Conservation (phyloP, 352 stramenopile genomes). For the Thraustotheca clavata region DNA sequence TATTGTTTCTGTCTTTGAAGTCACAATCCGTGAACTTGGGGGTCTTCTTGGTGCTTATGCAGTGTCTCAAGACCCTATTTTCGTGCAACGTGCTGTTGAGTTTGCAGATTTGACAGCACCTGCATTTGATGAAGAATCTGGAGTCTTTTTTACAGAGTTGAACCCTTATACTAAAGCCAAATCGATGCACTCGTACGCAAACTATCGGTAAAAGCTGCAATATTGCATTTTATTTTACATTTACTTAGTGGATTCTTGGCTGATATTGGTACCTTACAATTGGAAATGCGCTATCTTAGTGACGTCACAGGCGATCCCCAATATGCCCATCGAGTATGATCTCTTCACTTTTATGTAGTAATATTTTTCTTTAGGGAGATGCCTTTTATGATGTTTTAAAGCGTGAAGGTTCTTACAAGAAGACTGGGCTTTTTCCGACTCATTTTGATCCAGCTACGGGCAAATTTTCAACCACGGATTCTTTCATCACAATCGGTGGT, state of each 20-base stretch:
- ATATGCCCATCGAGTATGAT: slow-evolving; percentile 50
- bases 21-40: slow-evolving; percentile 96
- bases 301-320: slow-evolving; percentile 66
- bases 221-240: background rate
- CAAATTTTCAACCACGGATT: slow-evolving; percentile 28
- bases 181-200: slow-evolving; percentile 32
- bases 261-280: slow-evolving; percentile 75
- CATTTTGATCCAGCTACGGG: slow-evolving; percentile 44
- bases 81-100: slow-evolving; percentile 90
- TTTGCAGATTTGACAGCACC: slow-evolving; percentile 85
- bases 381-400: slow-evolving; percentile 67
- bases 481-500: slow-evolving; percentile 88
- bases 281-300: slow-evolving; percentile 75
- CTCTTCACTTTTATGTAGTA: slow-evolving; percentile 18
- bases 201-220: slow-evolving; percentile 27
- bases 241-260: slow-evolving; percentile 53
- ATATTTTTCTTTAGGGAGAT: slow-evolving; percentile 43
- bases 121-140: slow-evolving; percentile 83
- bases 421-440: slow-evolving; percentile 85
- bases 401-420: slow-evolving; percentile 57
- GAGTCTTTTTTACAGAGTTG: slow-evolving; percentile 86
- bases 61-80: slow-evolving; percentile 74
- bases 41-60: slow-evolving; percentile 95
- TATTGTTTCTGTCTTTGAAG: slow-evolving; percentile 96
- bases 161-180: slow-evolving; percentile 75